Percentiles rank a stretch among this genome's conserved stretches.
Conservation (phyloP, 2,329 filamentous ascomycete genomes). For the Colletotrichum tofieldiae region DNA sequence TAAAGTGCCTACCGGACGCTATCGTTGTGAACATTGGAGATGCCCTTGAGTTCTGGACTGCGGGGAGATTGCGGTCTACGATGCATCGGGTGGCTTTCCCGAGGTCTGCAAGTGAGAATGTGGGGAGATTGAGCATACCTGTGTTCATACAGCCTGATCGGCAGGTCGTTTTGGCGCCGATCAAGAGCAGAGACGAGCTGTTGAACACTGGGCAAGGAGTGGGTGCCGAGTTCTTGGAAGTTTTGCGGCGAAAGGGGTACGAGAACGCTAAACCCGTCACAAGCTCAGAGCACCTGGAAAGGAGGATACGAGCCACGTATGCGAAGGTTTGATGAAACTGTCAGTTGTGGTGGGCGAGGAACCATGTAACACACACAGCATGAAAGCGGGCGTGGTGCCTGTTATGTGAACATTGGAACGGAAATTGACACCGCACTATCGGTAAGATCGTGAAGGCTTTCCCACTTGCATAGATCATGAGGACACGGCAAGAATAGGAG, state of each 20-base stretch:
- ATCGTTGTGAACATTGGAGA: constrained; percentile 85
- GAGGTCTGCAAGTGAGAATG: constrained; percentile 37
- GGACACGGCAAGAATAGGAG: background rate
- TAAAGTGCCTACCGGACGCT: constrained; percentile 50
- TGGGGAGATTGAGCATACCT: constrained; percentile 40
- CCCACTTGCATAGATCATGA: too few relatives aligned
- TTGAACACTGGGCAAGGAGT: background rate
- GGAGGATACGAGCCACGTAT: constrained; percentile 41
- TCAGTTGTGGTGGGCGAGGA: too few relatives aligned
- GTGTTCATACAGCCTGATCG: constrained; percentile 43
- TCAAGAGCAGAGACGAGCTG: background rate
- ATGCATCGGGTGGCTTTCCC: constrained; percentile 89
- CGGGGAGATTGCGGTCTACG: constrained; percentile 87
- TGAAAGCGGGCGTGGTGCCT: background rate
- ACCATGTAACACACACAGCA: background rate
- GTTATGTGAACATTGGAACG: background rate
- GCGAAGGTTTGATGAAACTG: background rate
- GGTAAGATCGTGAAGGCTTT: background rate
- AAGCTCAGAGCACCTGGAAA: constrained; percentile 37
- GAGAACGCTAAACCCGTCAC: constrained; percentile 36
- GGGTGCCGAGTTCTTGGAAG: constrained; percentile 33
- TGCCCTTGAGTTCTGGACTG: constrained; percentile 88
- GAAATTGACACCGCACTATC: background rate
- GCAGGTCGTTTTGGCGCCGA: constrained; percentile 37
- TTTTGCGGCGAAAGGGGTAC: constrained; percentile 40